Base-by-base conservation (phyloP, 2,329 filamentous ascomycete genomes). In the Akanthomyces dipterigenus region DNA sequence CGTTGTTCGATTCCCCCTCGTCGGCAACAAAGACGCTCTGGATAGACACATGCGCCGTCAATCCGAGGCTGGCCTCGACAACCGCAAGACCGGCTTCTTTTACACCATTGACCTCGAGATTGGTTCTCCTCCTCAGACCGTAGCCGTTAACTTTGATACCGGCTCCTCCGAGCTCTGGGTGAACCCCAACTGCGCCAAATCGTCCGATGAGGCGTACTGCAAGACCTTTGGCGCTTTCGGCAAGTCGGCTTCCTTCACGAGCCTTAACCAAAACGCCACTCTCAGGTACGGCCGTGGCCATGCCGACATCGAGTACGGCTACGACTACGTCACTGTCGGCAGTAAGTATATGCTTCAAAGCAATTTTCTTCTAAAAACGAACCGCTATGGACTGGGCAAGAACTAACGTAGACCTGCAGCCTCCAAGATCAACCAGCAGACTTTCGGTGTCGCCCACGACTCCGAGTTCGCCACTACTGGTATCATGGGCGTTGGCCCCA, bases 141-240 rank as follows among this genome's bases (percentile, higher is more conserved):
- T 78, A 49, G 73, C 68, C 38, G 73, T 78, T 63, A 71, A 74
- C 63, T 71, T 78, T 54, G 76, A 78, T 62, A 78, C 76, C 0
- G 75, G 75, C 18, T 77, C 76, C 4, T 68, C 70, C 9, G 75
- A 78, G 64, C 69, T 77, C 5, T 78, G 76, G 76, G 73, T 78
- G 42, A 76, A 78, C 60, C 76, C 76, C 7, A 67, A 71, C 8
- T 78, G 76, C 65, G 65, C 65, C 56, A 72, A 71, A 46, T 66
- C 73, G 1, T 55, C 63, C 6, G 67, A 74, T 34, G 64, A 65
- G 0, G 45, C 57, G 0, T 69, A 71, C 34, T 76, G 73, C 64
- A 34, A 64, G 18, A 55, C 51, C 1, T 69, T 71, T 61, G 70
- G 71, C 8, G 69, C 68, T 22, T 75, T 73, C 42, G 70, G 66